These are phyloP conservation scores for Leucocoprinus birnbaumii DNA, from an alignment of 768 basidiomycete species.

Conservation along the genomic window DNA sequence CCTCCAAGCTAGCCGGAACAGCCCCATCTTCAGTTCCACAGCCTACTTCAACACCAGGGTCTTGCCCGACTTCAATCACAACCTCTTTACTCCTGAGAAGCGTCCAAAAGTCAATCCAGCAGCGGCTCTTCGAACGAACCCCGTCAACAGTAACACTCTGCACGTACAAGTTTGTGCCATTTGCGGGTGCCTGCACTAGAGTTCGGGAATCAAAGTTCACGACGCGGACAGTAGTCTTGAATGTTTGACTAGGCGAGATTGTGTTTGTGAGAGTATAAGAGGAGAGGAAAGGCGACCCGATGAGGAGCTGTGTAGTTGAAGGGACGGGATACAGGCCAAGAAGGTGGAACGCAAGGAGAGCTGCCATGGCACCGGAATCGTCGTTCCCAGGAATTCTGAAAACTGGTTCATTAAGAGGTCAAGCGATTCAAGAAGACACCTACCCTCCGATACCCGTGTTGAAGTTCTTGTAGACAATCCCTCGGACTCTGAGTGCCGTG, in stretches of 20 bases:
- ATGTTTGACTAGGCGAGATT: slow-evolving; percentile 27
- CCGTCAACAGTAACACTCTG: slow-evolving; percentile 44
- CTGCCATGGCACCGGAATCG: slow-evolving; percentile 52
- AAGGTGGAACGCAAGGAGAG: slow-evolving; percentile 46
- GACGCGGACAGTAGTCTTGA: slow-evolving; percentile 36
- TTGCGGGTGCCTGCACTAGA: slow-evolving; percentile 32
- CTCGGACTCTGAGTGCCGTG: slow-evolving; percentile 40
- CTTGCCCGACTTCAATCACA: slow-evolving; percentile 40
- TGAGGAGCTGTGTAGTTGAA: slow-evolving; percentile 41
- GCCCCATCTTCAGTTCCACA: slow-evolving; percentile 31
- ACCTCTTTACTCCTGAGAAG: slow-evolving; percentile 41
- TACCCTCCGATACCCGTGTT: slow-evolving; percentile 44
- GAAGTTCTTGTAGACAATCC: slow-evolving; percentile 42
- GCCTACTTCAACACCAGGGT: slow-evolving; percentile 32
- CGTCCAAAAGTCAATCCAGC: slow-evolving; percentile 43
- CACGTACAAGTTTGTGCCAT: slow-evolving; percentile 39
- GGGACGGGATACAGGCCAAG: slow-evolving; percentile 50
- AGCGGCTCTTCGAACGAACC: slow-evolving; percentile 28
- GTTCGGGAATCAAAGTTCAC: slow-evolving; percentile 36
- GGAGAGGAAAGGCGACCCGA: slow-evolving; percentile 46
- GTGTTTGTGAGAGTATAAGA: slow-evolving; percentile 39
- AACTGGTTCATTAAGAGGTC: too few relatives aligned
- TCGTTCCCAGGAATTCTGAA: slow-evolving; percentile 48
- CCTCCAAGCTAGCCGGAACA: slow-evolving; percentile 37
- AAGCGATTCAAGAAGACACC: slow-evolving; percentile 7